Percentiles rank a stretch among this genome's conserved stretches.
Conservation (phyloP, 2,329 filamentous ascomycete genomes). For the Aspergillus nomiae region DNA sequence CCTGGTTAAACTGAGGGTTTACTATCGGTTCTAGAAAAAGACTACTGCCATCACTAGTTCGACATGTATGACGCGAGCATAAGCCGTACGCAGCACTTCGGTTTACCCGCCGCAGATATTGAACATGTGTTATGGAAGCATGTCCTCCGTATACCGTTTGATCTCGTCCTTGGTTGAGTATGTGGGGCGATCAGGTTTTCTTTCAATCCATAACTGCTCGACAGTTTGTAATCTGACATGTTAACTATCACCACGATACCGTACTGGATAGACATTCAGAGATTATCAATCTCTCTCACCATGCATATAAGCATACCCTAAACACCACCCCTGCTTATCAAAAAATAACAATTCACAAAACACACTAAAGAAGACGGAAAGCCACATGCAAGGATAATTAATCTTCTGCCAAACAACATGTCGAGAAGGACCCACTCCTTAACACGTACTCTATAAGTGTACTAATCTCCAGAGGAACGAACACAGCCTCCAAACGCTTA, state of each 20-base stretch:
- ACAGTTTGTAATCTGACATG: too few relatives aligned
- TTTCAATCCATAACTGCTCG: too few relatives aligned
- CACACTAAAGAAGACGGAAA: not conserved
- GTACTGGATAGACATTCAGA: too few relatives aligned
- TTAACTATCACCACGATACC: too few relatives aligned
- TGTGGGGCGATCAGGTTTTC: not conserved
- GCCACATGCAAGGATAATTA: not conserved
- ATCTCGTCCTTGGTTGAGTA: not conserved
- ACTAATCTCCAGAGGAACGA: not conserved
- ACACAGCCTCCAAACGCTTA: not conserved
- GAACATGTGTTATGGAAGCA: not conserved
- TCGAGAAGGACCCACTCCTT: not conserved
- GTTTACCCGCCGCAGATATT: not conserved
- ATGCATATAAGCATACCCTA: not conserved
- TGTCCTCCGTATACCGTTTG: not conserved
- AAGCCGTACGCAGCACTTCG: not conserved
- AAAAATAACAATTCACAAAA: not conserved
- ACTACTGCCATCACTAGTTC: not conserved
- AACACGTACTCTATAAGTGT: not conserved
- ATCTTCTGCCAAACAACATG: not conserved
- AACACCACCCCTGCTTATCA: not conserved
- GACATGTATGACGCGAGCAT: not conserved
- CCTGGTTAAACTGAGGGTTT: not conserved
- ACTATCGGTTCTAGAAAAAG: slow-evolving; percentile 2
- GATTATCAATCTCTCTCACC: not conserved